A percentile compares a stretch with the other conserved stretches of the same genome.
These are phyloP conservation scores for Blastobotrys americana DNA, from an alignment of 805 yeast genomes.

Conservation along the genomic window DNA sequence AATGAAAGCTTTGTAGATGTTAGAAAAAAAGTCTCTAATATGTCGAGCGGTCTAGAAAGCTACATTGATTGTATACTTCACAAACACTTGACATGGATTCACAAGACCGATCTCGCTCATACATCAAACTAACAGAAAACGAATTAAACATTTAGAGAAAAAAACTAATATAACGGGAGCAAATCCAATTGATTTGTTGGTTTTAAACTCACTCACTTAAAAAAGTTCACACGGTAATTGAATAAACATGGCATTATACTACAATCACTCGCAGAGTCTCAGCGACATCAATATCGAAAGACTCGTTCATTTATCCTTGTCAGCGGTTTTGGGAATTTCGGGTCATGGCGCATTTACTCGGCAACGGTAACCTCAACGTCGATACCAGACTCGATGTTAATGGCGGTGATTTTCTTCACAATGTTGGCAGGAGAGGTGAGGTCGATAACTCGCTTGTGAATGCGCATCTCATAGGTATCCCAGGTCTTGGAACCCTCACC, in stretches of 20 bases:
- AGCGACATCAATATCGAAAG: background rate
- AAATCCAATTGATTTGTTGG: too few species aligned
- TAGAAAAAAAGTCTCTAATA: too few species aligned
- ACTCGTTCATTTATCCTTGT: slow-evolving; percentile 6
- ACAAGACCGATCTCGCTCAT: too few species aligned
- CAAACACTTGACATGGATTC: too few species aligned
- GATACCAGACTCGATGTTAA: slow-evolving; percentile 99
- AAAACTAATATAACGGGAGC: too few species aligned
- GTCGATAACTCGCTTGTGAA: slow-evolving; percentile 99
- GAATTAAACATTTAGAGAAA: too few species aligned
- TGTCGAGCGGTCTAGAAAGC: too few species aligned
- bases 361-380: slow-evolving; percentile 55
- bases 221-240: too few species aligned
- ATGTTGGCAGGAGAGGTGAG: slow-evolving; percentile 91
- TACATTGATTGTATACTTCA: too few species aligned
- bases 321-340: slow-evolving; percentile 4
- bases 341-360: slow-evolving; percentile 19
- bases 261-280: slow-evolving; percentile 1
- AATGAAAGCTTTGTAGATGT: too few species aligned
- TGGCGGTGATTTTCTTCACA: slow-evolving; percentile 93
- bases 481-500: slow-evolving; percentile 99
- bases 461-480: slow-evolving; percentile 99
- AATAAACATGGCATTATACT: slow-evolving; percentile 26
- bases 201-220: too few species aligned
- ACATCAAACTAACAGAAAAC: too few species aligned